phyloP scores from a whole-genome alignment of 441 rosid genomes.

The Gossypium laxum region DNA sequence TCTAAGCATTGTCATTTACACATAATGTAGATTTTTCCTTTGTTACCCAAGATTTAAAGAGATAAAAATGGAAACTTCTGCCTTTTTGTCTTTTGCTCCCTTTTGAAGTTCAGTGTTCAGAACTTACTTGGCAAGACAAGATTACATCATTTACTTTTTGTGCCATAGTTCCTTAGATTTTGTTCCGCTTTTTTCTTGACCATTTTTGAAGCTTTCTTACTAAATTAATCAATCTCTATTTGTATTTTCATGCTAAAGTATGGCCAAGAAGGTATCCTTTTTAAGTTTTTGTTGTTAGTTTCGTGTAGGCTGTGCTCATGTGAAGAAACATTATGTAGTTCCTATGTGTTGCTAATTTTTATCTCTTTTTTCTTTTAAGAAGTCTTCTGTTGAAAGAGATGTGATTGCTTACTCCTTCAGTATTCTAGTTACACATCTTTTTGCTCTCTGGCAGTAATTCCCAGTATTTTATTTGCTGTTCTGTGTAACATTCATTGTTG shows the following conservation, averaged over 20 bases:
- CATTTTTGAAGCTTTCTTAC: neutral
- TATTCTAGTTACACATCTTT: neutral
- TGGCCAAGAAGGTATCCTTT: neutral
- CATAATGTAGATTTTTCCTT: neutral
- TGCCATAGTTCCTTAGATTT: neutral
- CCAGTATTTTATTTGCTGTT: conserved; percentile 6
- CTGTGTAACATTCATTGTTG: conserved; percentile 18
- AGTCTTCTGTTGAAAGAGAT: neutral
- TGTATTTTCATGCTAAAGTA: neutral
- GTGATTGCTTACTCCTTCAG: neutral
- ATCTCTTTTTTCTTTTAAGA: neutral
- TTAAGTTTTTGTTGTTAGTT: neutral
- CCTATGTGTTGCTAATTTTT: neutral
- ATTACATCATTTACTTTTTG: neutral
- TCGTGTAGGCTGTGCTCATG: neutral
- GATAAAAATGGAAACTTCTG: neutral
- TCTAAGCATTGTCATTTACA: neutral
- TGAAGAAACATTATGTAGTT: neutral
- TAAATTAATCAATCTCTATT: neutral
- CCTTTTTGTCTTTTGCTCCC: neutral
- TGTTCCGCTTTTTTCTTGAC: neutral
- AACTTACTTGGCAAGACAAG: neutral
- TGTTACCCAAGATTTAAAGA: neutral
- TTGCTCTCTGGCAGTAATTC: conserved; percentile 4
- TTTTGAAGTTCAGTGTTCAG: neutral